Evolutionary conservation across 163 green algal species (phyloP).

Genomic region (Scenedesmus sp.): DNA sequence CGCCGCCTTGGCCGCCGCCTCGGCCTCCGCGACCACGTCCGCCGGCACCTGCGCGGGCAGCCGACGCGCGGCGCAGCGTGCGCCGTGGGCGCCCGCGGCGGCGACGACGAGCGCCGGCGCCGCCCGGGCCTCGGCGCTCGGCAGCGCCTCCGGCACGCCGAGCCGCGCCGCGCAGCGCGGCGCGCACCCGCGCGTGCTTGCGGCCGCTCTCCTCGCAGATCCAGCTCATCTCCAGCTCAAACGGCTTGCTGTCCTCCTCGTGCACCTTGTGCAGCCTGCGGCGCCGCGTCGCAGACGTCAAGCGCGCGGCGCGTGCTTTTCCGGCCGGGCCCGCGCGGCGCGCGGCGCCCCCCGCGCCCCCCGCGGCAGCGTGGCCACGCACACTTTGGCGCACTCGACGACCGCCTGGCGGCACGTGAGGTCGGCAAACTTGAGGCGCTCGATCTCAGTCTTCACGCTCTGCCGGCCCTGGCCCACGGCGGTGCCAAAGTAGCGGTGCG

Average conservation of each 20-base stretch:
- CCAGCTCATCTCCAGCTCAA: constrained; percentile 98
- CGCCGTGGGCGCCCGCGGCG: too few relatives aligned
- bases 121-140: too few relatives aligned
- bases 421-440: constrained; percentile 94
- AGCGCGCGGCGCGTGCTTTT: too few relatives aligned
- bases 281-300: background rate
- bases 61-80: too few relatives aligned
- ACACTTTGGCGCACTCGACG: constrained; percentile 93
- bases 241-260: constrained; percentile 97
- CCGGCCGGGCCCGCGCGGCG: too few relatives aligned
- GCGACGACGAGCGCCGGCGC: too few relatives aligned
- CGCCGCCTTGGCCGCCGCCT: constrained; percentile 82
- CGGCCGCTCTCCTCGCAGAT: constrained; percentile 89
- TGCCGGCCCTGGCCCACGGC: constrained; percentile 97
- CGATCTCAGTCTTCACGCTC: constrained; percentile 97
- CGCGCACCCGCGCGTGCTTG: constrained; percentile 83
- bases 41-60: constrained; percentile 60
- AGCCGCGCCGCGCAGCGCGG: too few relatives aligned
- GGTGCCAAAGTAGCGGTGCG: constrained; percentile 89
- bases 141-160: too few relatives aligned
- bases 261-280: constrained; percentile 82
- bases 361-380: constrained; percentile 34
- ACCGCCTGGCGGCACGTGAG: constrained; percentile 92
- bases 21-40: constrained; percentile 81
- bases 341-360: too few relatives aligned